Percentiles rank a stretch among this genome's conserved stretches.
Evolutionary conservation across 2,329 filamentous ascomycete species (phyloP).

Genomic region (Domatiomyces globalis): DNA sequence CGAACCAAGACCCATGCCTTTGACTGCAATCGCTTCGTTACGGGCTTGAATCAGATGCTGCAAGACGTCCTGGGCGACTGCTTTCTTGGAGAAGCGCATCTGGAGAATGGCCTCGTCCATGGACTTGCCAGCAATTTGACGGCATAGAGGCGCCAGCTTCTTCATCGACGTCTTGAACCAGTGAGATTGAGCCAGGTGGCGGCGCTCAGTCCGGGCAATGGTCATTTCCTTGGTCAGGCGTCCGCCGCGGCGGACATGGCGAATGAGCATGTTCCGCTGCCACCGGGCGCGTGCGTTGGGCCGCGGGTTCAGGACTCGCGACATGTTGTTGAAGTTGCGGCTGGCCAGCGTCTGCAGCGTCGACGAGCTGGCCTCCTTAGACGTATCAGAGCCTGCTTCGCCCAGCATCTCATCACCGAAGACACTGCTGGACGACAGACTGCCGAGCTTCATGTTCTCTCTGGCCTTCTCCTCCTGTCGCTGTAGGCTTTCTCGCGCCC

Average conservation of each 20-base stretch:
- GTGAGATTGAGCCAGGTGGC: slow-evolving; percentile 48
- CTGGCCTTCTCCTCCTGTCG: slow-evolving; percentile 1
- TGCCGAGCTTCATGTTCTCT: not conserved
- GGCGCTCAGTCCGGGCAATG: slow-evolving; percentile 52
- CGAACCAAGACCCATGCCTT: slow-evolving; percentile 62
- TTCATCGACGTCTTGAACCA: slow-evolving; percentile 75
- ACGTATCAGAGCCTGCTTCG: no score
- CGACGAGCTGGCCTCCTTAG: not conserved
- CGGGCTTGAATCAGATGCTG: slow-evolving; percentile 68
- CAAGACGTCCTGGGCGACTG: slow-evolving; percentile 65
- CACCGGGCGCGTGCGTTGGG: slow-evolving; percentile 57
- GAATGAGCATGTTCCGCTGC: slow-evolving; percentile 72
- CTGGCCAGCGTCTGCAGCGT: not conserved
- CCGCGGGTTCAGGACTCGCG: slow-evolving; percentile 57
- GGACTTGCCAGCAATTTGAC: slow-evolving; percentile 86
- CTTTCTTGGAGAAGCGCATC: slow-evolving; percentile 94
- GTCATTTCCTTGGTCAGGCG: slow-evolving; percentile 51
- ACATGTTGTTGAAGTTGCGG: slow-evolving; percentile 41
- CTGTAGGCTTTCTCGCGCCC: not conserved
- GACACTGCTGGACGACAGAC: slow-evolving; percentile 5
- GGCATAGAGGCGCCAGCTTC: slow-evolving; percentile 74
- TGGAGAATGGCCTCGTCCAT: slow-evolving; percentile 85
- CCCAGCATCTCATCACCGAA: slow-evolving; percentile 3
- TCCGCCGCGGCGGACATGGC: slow-evolving; percentile 54
- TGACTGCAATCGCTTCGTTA: slow-evolving; percentile 62